These are phyloP conservation scores for Trichoderma virens DNA, from an alignment of 495 filamentous ascomycete genomes.

Conservation along the genomic window DNA sequence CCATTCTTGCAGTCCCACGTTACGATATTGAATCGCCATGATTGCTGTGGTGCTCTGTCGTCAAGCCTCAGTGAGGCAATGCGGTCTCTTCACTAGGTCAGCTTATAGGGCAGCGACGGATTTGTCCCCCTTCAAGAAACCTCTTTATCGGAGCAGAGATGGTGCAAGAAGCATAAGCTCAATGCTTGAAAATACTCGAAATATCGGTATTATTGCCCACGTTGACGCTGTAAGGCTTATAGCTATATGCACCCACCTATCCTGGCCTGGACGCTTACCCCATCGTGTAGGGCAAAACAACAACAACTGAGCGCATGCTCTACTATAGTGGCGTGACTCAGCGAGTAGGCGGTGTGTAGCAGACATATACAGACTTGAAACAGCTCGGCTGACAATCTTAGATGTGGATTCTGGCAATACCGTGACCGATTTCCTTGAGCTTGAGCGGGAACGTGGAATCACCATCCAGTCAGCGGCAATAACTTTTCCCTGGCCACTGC, in stretches of 20 bases:
- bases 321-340: constrained; percentile 90
- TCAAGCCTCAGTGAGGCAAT: neutral
- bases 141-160: neutral
- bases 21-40: neutral
- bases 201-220: constrained; percentile 98
- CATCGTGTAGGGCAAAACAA: constrained; percentile 79
- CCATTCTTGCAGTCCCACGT: neutral
- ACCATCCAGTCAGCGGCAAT: constrained; percentile 98
- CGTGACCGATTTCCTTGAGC: constrained; percentile 93
- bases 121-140: neutral
- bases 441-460: constrained; percentile 88
- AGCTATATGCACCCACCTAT: neutral
- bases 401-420: constrained; percentile 97
- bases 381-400: constrained; percentile 22
- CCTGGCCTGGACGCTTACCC: neutral
- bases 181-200: constrained; percentile 28
- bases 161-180: constrained; percentile 5
- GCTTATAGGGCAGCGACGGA: neutral
- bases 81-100: neutral
- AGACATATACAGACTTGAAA: constrained; percentile 15
- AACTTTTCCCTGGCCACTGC: constrained; percentile 73
- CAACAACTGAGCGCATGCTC: constrained; percentile 98
- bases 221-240: constrained; percentile 74
- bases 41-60: neutral
- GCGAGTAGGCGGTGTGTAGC: constrained; percentile 62